These are phyloP conservation scores for Agapanthus africanus DNA, from an alignment of 106 monocot species.

Conservation along the genomic window DNA sequence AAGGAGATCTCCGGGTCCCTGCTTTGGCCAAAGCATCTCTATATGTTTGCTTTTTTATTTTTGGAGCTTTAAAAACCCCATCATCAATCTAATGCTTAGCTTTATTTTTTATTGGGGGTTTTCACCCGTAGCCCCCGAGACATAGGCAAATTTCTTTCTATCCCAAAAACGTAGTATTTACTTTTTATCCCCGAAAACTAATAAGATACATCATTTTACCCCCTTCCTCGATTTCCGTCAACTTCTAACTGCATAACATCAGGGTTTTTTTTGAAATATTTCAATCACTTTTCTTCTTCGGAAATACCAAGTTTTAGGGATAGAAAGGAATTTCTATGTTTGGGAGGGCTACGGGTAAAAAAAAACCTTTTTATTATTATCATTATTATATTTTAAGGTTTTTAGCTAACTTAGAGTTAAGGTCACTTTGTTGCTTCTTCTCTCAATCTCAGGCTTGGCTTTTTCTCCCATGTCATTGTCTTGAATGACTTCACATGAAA, in stretches of 20 bases:
- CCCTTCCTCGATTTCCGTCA: background rate
- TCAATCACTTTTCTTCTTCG: background rate
- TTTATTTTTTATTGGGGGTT: background rate
- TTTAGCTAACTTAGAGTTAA: background rate
- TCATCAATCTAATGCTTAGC: background rate
- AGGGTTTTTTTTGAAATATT: background rate
- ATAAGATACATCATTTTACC: too few relatives aligned
- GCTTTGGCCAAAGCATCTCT: conserved; percentile 4
- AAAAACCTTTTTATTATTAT: background rate
- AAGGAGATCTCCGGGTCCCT: background rate
- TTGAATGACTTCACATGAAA: background rate
- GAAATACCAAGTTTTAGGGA: background rate
- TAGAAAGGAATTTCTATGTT: too few relatives aligned
- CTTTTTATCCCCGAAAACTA: too few relatives aligned
- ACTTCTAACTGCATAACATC: background rate
- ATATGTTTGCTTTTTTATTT: background rate
- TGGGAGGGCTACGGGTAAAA: too few relatives aligned
- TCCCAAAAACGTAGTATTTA: too few relatives aligned
- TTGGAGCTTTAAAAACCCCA: background rate
- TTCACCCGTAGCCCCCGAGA: background rate
- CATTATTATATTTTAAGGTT: background rate
- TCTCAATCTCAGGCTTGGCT: background rate
- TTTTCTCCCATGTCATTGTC: background rate
- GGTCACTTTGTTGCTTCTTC: background rate
- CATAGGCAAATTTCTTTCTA: too few relatives aligned